Evolutionary conservation across 805 yeast genomes (phyloP), one percentile per base, ranked within the genome.

Genomic region (Saturnispora galanensis): DNA sequence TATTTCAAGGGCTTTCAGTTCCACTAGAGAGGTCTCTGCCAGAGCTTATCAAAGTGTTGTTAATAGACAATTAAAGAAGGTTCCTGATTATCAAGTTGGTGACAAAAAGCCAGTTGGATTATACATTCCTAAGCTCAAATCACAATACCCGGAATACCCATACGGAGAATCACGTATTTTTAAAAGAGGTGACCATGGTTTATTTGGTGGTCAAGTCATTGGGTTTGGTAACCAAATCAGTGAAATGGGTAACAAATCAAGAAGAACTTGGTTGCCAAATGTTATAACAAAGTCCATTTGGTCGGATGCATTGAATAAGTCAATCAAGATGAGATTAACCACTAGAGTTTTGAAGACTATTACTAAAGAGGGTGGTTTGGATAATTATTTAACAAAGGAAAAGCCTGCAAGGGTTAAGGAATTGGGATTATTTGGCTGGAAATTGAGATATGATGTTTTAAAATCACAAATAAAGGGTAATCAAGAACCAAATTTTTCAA

Each of bases 281-380:
- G 79, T 88, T 38, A 79, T 83, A 39, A 74, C 68, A 50, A 77
- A 87, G 58, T 74, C 72, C 30, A 66, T 93, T 38, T 90, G 95
- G 93, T 85, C 96, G 51, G 95, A 85, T 53, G 67, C 84, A 0
- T 70, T 93, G 55, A 66, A 78, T 47, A 70, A 69, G 52, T 63
- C 68, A 34, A 62, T 88, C 38, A 67, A 68, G 40, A 62, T 86
- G 44, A 77, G 73, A 48, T 78, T 88, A 31, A 80, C 88, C 7
- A 76, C 97, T 5, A 76, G 81, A 48, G 97, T 88, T 5, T 71
- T 93, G 58, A 78, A 81, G 56, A 88, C 97, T 0, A 81, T 93
- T 47, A 82, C 85, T 47, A 85, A 79, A 55, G 97, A 90, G 62
- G 98, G 98, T 50, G 98, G 99, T 5, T 70, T 93, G 46, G 99